Base-by-base conservation (phyloP, 495 filamentous ascomycete genomes). In the Stereocaulon alpinum region DNA sequence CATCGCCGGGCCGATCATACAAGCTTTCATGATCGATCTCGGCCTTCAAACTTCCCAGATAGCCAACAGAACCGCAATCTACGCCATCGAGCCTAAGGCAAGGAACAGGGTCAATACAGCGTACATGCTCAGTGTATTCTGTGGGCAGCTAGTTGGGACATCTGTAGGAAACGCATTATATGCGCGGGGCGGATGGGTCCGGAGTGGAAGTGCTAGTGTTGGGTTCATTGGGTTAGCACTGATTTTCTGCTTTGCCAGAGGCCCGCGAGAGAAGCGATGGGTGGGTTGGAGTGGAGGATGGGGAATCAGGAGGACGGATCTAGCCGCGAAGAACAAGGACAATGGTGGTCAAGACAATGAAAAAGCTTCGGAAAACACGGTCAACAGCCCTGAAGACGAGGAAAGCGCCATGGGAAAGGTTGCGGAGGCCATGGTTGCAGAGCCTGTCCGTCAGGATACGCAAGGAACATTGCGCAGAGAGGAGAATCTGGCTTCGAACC, bases 41-140 rank as follows among this genome's bases (percentile, higher is more conserved):
- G 89, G 88, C 0, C 71, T 84, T 29, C 88, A 91, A 70, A 86
- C 83, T 17, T 75, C 82, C 4, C 86, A 91, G 69, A 86, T 91
- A 34, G 87, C 85, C 4, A 91, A 91, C 62, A 74, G 89, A 0
- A 78, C 76, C 0, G 77, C 82, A 3, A 86, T 95, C 20, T 93
- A 89, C 61, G 73, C 71, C 4, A 80, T 93, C 17, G 82, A 85
- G 58, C 84, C 88, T 2, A 83, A 83, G 61, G 85, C 82, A 3
- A 70, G 86, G 24, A 93, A 91, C 68, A 68, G 89, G 0, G 77
- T 91, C 24, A 95, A 95, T 66, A 93, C 89, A 2, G 84, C 82
- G 3, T 95, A 87, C 65, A 92, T 92, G 88, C 76, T 91, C 3
- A 74, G 76, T 12, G 78, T 78, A 1, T 93, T 91, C 67, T 80